These are phyloP conservation scores for Thielaviopsis punctulata DNA, from an alignment of 2,329 filamentous ascomycete species.

Conservation along the genomic window DNA sequence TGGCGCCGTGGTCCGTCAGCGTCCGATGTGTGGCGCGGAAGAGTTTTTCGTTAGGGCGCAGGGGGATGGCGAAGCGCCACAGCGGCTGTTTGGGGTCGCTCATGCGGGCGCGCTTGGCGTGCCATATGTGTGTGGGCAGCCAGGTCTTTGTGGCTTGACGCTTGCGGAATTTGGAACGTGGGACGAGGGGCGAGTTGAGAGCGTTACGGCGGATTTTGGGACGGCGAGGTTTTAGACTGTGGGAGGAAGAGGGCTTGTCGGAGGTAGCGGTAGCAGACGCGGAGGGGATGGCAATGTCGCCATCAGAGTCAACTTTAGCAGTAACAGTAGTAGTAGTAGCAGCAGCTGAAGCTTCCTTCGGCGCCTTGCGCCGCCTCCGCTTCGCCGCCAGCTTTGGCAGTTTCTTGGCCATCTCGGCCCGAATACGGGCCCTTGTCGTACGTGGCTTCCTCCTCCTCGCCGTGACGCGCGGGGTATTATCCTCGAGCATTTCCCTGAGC, in stretches of 20 bases:
- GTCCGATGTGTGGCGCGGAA: conserved; percentile 78
- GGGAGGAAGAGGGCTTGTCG: not conserved
- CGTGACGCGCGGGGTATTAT: conserved; percentile 75
- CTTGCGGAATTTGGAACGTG: conserved; percentile 58
- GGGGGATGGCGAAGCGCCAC: conserved; percentile 80
- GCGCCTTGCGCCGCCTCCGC: conserved; percentile 26
- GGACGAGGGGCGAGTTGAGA: conserved; percentile 40
- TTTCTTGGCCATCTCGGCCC: conserved; percentile 60
- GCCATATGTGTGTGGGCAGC: conserved; percentile 88
- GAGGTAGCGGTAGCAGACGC: too few relatives aligned
- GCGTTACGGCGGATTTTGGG: conserved; percentile 55
- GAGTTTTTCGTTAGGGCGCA: conserved; percentile 76
- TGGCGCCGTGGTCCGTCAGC: conserved; percentile 53
- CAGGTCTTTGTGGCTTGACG: conserved; percentile 80
- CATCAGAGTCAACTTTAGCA: conserved; percentile 5
- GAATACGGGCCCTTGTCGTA: conserved; percentile 40
- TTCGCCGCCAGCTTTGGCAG: conserved; percentile 46
- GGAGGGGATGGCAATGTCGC: not conserved
- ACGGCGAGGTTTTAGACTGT: conserved; percentile 16
- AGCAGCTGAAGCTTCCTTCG: conserved; percentile 18
- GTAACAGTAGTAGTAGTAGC: conserved; percentile 11
- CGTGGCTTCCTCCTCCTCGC: conserved; percentile 43
- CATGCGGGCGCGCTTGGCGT: conserved; percentile 84
- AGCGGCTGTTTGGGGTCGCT: conserved; percentile 57
- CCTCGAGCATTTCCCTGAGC: conserved; percentile 59